Evolutionary conservation across 257 asterid genomes (phyloP).

Genomic region (Solanum medicagineum): DNA sequence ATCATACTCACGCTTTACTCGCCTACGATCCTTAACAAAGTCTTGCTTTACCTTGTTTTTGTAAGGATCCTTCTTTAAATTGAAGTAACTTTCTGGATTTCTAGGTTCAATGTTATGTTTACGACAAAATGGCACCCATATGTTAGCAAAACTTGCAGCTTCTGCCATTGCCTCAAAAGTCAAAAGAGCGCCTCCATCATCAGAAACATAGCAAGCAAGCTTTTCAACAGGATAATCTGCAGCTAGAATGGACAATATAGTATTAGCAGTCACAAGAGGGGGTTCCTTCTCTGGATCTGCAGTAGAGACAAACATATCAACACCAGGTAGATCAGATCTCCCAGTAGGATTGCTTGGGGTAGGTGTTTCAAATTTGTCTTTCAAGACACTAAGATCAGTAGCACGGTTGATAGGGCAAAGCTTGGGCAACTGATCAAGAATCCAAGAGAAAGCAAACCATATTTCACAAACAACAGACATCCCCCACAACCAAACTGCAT

Average conservation of each 20-base stretch:
- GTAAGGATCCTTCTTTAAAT: slow-evolving; percentile 59
- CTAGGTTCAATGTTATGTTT: slow-evolving; percentile 63
- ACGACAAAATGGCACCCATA: slow-evolving; percentile 76
- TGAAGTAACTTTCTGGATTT: slow-evolving; percentile 54
- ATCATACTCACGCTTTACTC: slow-evolving; percentile 68
- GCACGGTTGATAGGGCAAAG: slow-evolving; percentile 63
- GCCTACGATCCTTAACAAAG: slow-evolving; percentile 62
- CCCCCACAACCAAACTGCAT: slow-evolving; percentile 74
- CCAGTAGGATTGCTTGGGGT: slow-evolving; percentile 47
- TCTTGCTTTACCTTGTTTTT: slow-evolving; percentile 51
- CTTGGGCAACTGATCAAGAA: slow-evolving; percentile 67
- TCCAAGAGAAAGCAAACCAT: slow-evolving; percentile 76
- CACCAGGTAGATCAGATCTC: slow-evolving; percentile 63
- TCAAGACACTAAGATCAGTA: slow-evolving; percentile 56
- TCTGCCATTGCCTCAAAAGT: slow-evolving; percentile 80
- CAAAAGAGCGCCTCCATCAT: slow-evolving; percentile 72
- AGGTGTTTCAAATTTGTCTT: slow-evolving; percentile 56
- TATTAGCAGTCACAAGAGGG: slow-evolving; percentile 70
- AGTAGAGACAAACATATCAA: slow-evolving; percentile 61
- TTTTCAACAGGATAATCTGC: slow-evolving; percentile 64
- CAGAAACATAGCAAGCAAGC: slow-evolving; percentile 68
- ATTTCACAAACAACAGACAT: slow-evolving; percentile 68
- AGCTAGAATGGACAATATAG: slow-evolving; percentile 57
- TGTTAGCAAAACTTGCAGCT: slow-evolving; percentile 62
- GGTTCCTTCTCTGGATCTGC: slow-evolving; percentile 84